A percentile compares a stretch with the other conserved stretches of the same genome.
Evolutionary conservation across 306 rosid genomes (phyloP).

Genomic region (Sesbania bispinosa): DNA sequence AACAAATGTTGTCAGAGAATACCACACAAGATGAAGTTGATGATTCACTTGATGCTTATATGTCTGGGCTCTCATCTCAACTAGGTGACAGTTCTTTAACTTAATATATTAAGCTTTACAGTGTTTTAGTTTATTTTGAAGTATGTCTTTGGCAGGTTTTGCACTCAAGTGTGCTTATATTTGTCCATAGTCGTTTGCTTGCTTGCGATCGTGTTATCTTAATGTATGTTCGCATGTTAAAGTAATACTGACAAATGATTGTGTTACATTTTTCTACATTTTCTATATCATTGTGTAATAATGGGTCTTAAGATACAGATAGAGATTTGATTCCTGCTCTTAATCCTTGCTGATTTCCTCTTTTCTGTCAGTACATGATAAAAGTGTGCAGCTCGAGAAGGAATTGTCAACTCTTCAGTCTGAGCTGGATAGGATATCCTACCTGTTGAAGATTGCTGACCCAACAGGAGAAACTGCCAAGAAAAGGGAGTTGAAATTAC

Average conservation of each 20-base stretch:
- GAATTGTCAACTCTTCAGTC: constrained; percentile 76
- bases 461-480: constrained; percentile 84
- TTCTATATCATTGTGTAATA: background rate
- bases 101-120: background rate
- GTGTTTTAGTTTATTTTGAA: background rate
- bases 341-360: constrained; percentile 34
- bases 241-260: background rate
- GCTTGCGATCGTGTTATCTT: background rate
- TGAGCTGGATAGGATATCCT: constrained; percentile 72
- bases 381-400: constrained; percentile 59
- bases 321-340: constrained; percentile 9
- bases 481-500: constrained; percentile 66
- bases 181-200: background rate
- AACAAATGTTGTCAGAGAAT: constrained; percentile 43
- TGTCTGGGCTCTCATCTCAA: constrained; percentile 93
- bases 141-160: constrained; percentile 12
- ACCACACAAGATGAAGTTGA: constrained; percentile 44
- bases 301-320: background rate
- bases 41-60: constrained; percentile 84
- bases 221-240: background rate
- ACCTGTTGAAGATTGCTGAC: constrained; percentile 90
- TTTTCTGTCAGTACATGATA: constrained; percentile 63
- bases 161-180: background rate
- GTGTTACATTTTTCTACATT: constrained; percentile 7
- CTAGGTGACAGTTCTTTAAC: constrained; percentile 56